Conservation (phyloP, 2,329 filamentous ascomycete genomes). For the Neobulgaria alba region DNA sequence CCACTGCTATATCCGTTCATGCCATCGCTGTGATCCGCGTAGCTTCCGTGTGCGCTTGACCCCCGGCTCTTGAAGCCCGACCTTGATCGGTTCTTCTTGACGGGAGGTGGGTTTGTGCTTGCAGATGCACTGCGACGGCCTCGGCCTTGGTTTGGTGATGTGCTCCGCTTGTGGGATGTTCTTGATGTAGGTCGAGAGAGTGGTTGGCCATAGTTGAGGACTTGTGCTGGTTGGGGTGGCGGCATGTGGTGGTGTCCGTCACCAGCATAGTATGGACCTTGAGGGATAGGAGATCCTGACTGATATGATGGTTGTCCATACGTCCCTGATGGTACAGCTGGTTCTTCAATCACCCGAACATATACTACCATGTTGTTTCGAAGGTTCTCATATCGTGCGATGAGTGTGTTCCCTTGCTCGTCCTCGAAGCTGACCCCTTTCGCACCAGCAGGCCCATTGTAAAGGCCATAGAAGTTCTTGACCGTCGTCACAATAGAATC, state of each 20-base stretch:
- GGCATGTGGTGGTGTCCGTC: constrained; percentile 58
- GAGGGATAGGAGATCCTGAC: constrained; percentile 41
- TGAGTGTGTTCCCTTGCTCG: constrained; percentile 77
- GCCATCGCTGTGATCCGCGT: constrained; percentile 58
- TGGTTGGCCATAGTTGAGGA: constrained; percentile 49
- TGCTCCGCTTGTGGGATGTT: constrained; percentile 67
- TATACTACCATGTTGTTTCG: constrained; percentile 86
- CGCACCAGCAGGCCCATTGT: constrained; percentile 60
- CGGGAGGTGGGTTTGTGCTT: constrained; percentile 38
- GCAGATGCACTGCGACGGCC: constrained; percentile 72
- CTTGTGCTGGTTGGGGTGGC: constrained; percentile 42
- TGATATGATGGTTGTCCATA: constrained; percentile 47
- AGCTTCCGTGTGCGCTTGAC: constrained; percentile 40
- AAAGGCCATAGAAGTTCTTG: constrained; percentile 97
- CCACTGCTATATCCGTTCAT: constrained; percentile 77
- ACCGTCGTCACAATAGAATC: constrained; percentile 97
- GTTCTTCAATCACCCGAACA: constrained; percentile 70
- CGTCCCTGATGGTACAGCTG: constrained; percentile 35
- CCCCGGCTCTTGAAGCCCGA: constrained; percentile 59
- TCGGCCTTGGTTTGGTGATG: constrained; percentile 60
- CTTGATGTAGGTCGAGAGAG: constrained; percentile 61
- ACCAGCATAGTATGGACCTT: constrained; percentile 48
- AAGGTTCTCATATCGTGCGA: constrained; percentile 95
- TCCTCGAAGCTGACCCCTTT: constrained; percentile 95
- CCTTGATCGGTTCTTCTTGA: constrained; percentile 61